These are phyloP conservation scores for Zea mays DNA, from an alignment of 176 grass and related monocot genomes.

Conservation along the genomic window Zm-B73-REFERENCE-NAM-5.0 NC_050097.1:25062001-25062500, in stretches of 20 bases:
- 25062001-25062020: too few species aligned
- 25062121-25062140: too few species aligned
- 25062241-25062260: constrained; percentile 37
- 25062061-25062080: too few species aligned
- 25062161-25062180: too few species aligned
- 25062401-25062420: neutral
- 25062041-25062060: too few species aligned
- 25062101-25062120: too few species aligned
- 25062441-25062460: constrained; percentile 36
- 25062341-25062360: neutral
- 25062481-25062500: constrained; percentile 34
- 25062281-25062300: constrained; percentile 29
- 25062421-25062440: constrained; percentile 36
- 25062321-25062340: neutral
- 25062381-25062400: constrained; percentile 20
- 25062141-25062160: too few species aligned
- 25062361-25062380: neutral
- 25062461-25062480: constrained; percentile 66
- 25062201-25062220: constrained; percentile 28
- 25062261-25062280: constrained; percentile 30
- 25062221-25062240: constrained; percentile 8
- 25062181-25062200: constrained; percentile 4
- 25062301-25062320: neutral
- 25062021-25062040: too few species aligned
- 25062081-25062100: too few species aligned